These are phyloP conservation scores for Ilyonectria mors-panacis DNA, from an alignment of 2,329 filamentous ascomycete species.

Conservation along the genomic window DNA sequence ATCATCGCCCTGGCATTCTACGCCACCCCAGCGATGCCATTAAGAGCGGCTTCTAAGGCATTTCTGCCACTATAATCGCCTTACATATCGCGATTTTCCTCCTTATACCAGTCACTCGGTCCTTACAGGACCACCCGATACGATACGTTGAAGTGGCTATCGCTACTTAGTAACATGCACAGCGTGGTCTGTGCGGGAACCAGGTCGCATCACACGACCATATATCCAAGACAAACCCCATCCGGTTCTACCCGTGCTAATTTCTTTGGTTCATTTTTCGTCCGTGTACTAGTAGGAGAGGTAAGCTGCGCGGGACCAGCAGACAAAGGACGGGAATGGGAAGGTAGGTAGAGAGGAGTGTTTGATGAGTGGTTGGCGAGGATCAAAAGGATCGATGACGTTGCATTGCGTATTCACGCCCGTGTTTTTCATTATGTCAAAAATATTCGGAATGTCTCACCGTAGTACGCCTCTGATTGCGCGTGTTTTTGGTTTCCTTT, in stretches of 20 bases:
- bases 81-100: background rate
- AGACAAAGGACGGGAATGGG: background rate
- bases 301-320: slow-evolving; percentile 29
- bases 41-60: slow-evolving; percentile 51
- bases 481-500: slow-evolving; percentile 26
- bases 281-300: slow-evolving; percentile 44
- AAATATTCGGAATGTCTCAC: slow-evolving; percentile 8
- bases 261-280: slow-evolving; percentile 36
- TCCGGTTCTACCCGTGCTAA: slow-evolving; percentile 21
- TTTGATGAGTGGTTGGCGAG: slow-evolving; percentile 13
- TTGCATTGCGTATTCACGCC: slow-evolving; percentile 6
- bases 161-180: background rate
- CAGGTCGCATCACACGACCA: background rate
- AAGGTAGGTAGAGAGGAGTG: background rate
- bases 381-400: slow-evolving; percentile 14
- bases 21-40: slow-evolving; percentile 65
- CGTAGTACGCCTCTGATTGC: slow-evolving; percentile 2
- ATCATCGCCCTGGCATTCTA: slow-evolving; percentile 75
- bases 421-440: slow-evolving; percentile 42
- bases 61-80: background rate
- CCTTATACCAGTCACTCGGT: background rate
- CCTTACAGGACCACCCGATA: background rate
- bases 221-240: background rate
- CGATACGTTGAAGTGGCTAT: background rate
- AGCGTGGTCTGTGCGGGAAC: slow-evolving; percentile 6